These are phyloP conservation scores for Blastobotrys robertii DNA, from an alignment of 805 yeast species.

Conservation along the genomic window DNA sequence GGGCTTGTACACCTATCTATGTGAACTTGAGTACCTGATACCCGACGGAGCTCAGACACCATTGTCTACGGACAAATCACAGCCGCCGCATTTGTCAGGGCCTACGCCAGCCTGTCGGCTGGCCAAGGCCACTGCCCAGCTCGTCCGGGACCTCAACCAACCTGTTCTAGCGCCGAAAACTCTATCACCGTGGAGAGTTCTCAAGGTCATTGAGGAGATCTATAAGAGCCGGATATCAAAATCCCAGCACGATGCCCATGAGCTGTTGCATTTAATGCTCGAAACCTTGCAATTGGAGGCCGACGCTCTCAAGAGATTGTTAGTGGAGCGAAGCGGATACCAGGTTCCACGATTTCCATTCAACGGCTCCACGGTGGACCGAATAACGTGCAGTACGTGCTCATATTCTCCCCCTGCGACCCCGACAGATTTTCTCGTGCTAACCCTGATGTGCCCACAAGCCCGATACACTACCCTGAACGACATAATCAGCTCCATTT, in stretches of 20 bases:
- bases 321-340: background rate
- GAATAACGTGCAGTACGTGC: conserved; percentile 63
- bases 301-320: conserved; percentile 14
- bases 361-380: conserved; percentile 54
- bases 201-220: conserved; percentile 61
- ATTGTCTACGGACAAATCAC: background rate
- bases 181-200: conserved; percentile 68
- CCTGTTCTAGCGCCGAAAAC: conserved; percentile 44
- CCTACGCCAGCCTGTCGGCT: conserved; percentile 8
- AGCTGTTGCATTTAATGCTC: conserved; percentile 67
- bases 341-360: conserved; percentile 61
- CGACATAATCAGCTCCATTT: conserved; percentile 45
- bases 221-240: conserved; percentile 67
- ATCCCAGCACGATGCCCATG: conserved; percentile 93
- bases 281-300: conserved; percentile 70
- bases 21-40: conserved; percentile 5
- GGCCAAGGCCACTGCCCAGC: conserved; percentile 15
- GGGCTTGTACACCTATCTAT: conserved; percentile 17
- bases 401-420: conserved; percentile 48
- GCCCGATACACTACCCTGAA: conserved; percentile 36
- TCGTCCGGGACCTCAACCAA: conserved; percentile 42
- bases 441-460: conserved; percentile 69
- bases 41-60: conserved; percentile 2
- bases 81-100: background rate
- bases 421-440: conserved; percentile 53